A percentile compares a stretch with the other conserved stretches of the same genome.
phyloP scores from a whole-genome alignment of 495 filamentous ascomycete species.

The Bryoglossum gracile region DNA sequence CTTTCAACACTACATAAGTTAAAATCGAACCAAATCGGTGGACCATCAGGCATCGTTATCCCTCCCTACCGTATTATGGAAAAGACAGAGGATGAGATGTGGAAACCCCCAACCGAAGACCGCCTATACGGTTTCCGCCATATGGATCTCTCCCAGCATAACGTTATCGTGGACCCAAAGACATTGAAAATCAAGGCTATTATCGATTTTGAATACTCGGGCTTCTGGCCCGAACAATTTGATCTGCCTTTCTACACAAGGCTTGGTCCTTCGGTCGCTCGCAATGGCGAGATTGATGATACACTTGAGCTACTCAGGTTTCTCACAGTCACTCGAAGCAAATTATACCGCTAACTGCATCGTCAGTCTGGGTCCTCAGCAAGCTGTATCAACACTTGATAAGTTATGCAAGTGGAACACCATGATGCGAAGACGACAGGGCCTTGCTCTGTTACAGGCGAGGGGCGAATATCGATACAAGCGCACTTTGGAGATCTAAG shows the following conservation, averaged over 20 bases:
- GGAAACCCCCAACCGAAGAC: not conserved
- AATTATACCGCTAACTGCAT: too few relatives aligned
- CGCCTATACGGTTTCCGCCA: conserved; percentile 30
- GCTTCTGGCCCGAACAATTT: conserved; percentile 27
- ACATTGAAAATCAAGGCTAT: conserved; percentile 29
- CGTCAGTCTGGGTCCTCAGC: too few relatives aligned
- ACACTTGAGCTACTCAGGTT: not conserved
- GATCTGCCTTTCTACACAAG: conserved; percentile 9
- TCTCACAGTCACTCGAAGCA: too few relatives aligned
- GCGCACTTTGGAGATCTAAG: too few relatives aligned
- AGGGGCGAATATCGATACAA: too few relatives aligned
- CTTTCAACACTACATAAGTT: conserved; percentile 4
- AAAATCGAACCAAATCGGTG: conserved; percentile 5
- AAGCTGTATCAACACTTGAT: too few relatives aligned
- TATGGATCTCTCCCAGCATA: conserved; percentile 29
- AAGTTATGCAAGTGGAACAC: too few relatives aligned
- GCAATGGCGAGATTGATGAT: not conserved
- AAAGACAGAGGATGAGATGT: not conserved
- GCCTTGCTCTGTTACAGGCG: too few relatives aligned
- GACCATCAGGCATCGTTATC: conserved; percentile 4
- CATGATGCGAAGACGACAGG: too few relatives aligned
- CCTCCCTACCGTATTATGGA: conserved; percentile 4
- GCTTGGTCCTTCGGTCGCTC: not conserved
- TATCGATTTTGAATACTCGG: conserved; percentile 34
- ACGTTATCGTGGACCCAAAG: conserved; percentile 29